Conservation (phyloP, 1,139 yeast species). For the Scheffersomyces cryptocercus region DNA sequence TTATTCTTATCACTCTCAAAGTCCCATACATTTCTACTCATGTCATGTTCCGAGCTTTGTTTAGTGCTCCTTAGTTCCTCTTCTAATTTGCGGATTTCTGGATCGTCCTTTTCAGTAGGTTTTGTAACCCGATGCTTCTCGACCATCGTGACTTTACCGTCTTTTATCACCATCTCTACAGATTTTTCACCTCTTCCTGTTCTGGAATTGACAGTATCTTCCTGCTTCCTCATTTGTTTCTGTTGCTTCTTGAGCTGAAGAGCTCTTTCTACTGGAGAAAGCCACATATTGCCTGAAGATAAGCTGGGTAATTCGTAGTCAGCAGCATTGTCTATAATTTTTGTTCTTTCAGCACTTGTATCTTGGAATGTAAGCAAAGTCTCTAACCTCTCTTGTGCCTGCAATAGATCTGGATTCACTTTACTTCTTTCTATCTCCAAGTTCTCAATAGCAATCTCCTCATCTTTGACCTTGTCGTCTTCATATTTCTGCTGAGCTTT, state of each 20-base stretch:
- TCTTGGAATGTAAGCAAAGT: conserved; percentile 78
- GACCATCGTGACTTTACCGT: conserved; percentile 76
- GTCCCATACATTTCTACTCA: conserved; percentile 55
- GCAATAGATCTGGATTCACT: conserved; percentile 53
- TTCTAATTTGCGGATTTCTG: conserved; percentile 31
- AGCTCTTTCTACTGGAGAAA: conserved; percentile 87
- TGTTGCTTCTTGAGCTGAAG: conserved; percentile 80
- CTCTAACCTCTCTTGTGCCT: conserved; percentile 74
- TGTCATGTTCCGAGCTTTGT: conserved; percentile 19
- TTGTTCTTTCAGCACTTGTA: conserved; percentile 85
- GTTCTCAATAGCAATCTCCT: conserved; percentile 37
- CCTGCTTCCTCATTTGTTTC: conserved; percentile 62
- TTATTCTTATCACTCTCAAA: conserved; percentile 49
- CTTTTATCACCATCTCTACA: conserved; percentile 73
- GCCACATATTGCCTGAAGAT: conserved; percentile 68
- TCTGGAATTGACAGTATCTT: conserved; percentile 56
- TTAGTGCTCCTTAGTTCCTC: conserved; percentile 22
- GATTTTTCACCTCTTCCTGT: conserved; percentile 74
- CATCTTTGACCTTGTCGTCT: conserved; percentile 33
- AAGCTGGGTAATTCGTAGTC: conserved; percentile 70
- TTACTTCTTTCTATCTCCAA: conserved; percentile 37
- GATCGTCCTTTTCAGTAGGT: conserved; percentile 17
- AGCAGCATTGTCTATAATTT: conserved; percentile 89
- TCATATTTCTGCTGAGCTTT: conserved; percentile 25
- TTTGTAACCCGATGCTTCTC: conserved; percentile 26